Percentiles rank a stretch among this genome's conserved stretches.
Evolutionary conservation across 768 basidiomycete genomes (phyloP).

Genomic region (Pilatotrama ljubarskyi): DNA sequence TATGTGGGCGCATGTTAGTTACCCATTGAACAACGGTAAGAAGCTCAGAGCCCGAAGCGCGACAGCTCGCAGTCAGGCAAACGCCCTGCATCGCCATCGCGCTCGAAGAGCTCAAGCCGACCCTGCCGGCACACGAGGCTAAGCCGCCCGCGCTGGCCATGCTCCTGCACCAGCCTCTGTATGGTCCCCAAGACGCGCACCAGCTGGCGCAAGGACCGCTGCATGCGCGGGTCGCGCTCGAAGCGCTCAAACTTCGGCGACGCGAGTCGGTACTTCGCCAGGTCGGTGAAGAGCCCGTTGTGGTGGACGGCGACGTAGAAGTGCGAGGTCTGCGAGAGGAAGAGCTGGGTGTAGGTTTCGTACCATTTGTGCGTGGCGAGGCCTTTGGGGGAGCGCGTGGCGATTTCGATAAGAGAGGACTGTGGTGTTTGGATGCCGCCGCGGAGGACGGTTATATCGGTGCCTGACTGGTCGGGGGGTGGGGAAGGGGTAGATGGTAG

Average conservation of each 20-base stretch:
- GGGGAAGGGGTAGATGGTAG: not conserved
- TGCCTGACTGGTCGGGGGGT: not conserved
- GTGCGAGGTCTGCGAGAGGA: slow-evolving; percentile 65
- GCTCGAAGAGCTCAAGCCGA: slow-evolving; percentile 49
- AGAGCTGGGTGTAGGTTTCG: slow-evolving; percentile 63
- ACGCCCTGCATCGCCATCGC: slow-evolving; percentile 42
- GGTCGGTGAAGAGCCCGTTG: slow-evolving; percentile 49
- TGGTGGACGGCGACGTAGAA: slow-evolving; percentile 59
- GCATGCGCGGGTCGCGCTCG: slow-evolving; percentile 21
- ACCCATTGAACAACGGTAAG: not conserved
- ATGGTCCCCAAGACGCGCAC: slow-evolving; percentile 37
- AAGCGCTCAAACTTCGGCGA: slow-evolving; percentile 19
- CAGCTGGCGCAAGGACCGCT: slow-evolving; percentile 34
- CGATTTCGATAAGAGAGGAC: slow-evolving; percentile 33
- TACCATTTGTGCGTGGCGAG: slow-evolving; percentile 44
- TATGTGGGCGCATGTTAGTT: no score
- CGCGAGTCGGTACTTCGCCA: slow-evolving; percentile 43
- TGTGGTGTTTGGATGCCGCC: slow-evolving; percentile 36
- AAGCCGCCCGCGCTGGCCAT: slow-evolving; percentile 52
- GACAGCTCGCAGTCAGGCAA: slow-evolving; percentile 47
- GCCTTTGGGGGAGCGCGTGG: slow-evolving; percentile 22
- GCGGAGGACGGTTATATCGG: slow-evolving; percentile 23
- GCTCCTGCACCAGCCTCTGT: slow-evolving; percentile 45
- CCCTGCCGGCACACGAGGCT: slow-evolving; percentile 51
- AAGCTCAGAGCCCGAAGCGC: slow-evolving; percentile 16